Conservation (phyloP, 495 filamentous ascomycete genomes). For the Penicillium tannophilum region DNA sequence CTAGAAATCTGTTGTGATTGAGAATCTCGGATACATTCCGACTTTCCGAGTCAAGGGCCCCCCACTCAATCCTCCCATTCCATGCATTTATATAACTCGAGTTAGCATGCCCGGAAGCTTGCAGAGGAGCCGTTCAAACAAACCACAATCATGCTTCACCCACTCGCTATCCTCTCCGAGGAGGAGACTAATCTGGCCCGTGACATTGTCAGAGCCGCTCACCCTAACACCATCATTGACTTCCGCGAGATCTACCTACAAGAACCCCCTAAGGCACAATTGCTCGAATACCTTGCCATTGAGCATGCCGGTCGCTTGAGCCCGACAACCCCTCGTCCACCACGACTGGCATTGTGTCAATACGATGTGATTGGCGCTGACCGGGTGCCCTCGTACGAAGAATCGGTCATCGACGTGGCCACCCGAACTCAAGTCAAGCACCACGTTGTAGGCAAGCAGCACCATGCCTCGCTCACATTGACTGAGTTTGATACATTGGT, state of each 20-base stretch:
- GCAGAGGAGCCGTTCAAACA: background rate
- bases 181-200: constrained; percentile 51
- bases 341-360: constrained; percentile 61
- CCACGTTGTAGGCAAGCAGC: constrained; percentile 56
- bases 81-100: background rate
- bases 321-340: constrained; percentile 51
- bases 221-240: constrained; percentile 47
- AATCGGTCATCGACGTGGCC: constrained; percentile 64
- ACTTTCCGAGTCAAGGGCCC: background rate
- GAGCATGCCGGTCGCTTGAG: constrained; percentile 52
- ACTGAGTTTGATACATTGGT: constrained; percentile 65
- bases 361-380: constrained; percentile 67
- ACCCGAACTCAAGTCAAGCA: constrained; percentile 49
- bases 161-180: constrained; percentile 48
- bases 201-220: constrained; percentile 44
- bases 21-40: background rate
- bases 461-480: constrained; percentile 62
- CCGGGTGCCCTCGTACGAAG: constrained; percentile 58
- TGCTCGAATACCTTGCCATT: constrained; percentile 49
- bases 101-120: background rate
- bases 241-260: constrained; percentile 56
- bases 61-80: background rate
- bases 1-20: too few species aligned
- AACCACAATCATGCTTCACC: constrained; percentile 37
- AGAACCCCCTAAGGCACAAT: constrained; percentile 52